These are phyloP conservation scores for Boletus bicolor DNA, from an alignment of 768 basidiomycete species.

Conservation along the genomic window DNA sequence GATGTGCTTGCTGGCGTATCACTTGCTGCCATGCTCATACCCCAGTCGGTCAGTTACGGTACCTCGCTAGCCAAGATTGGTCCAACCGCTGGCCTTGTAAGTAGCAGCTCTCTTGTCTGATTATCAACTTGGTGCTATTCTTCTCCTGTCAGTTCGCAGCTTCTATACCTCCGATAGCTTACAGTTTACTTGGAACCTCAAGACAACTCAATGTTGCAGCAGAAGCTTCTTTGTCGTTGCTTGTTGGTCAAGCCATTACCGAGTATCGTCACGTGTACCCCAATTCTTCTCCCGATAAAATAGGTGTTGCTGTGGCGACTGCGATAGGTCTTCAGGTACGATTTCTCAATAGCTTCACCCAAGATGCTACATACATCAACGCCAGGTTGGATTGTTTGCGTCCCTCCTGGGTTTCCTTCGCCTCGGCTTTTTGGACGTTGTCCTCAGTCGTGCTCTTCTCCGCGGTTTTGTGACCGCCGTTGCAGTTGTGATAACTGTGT, in stretches of 20 bases:
- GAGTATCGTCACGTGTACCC: constrained; percentile 55
- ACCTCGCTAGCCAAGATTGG: constrained; percentile 81
- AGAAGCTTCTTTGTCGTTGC: constrained; percentile 82
- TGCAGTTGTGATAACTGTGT: constrained; percentile 84
- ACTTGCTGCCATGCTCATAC: constrained; percentile 79
- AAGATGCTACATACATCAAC: background rate
- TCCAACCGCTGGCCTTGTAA: constrained; percentile 80
- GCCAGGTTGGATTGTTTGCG: constrained; percentile 78
- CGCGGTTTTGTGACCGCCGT: constrained; percentile 86
- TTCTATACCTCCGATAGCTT: constrained; percentile 82
- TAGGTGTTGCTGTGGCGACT: constrained; percentile 70
- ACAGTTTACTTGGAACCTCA: constrained; percentile 86
- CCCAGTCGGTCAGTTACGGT: constrained; percentile 90
- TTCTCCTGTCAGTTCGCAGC: constrained; percentile 62
- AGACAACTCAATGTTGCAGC: constrained; percentile 81
- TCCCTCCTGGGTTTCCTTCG: constrained; percentile 84
- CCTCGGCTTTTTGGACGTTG: constrained; percentile 90
- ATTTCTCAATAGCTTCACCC: background rate
- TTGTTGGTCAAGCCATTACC: constrained; percentile 83
- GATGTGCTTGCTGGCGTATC: constrained; percentile 86
- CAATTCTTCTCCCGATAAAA: constrained; percentile 39
- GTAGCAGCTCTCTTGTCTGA: constrained; percentile 23
- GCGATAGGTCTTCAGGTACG: constrained; percentile 80
- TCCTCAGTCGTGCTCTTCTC: constrained; percentile 83
- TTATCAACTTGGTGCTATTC: background rate